Percentiles rank a stretch among this genome's conserved stretches.
These are phyloP conservation scores for Imleria badia DNA, from an alignment of 768 basidiomycete species.

Conservation along the genomic window DNA sequence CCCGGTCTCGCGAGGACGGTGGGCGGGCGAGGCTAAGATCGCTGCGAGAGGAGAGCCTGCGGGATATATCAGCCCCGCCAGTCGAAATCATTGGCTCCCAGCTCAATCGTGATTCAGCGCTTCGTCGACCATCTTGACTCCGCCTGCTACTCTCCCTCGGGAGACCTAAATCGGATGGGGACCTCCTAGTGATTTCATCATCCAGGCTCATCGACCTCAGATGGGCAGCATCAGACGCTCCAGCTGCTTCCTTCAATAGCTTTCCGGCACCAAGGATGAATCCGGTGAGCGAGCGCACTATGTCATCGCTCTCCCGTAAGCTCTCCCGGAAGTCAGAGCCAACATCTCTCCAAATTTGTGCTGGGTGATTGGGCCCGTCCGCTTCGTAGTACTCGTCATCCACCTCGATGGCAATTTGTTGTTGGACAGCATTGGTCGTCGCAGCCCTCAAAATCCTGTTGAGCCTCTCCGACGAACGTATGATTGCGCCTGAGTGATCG, in stretches of 20 bases:
- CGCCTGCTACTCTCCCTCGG: slow-evolving; percentile 42
- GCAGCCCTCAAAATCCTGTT: slow-evolving; percentile 59
- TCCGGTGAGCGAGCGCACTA: slow-evolving; percentile 73
- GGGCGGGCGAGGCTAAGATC: slow-evolving; percentile 26
- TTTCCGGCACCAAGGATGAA: slow-evolving; percentile 75
- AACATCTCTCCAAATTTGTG: slow-evolving; percentile 65
- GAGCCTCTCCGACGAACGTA: slow-evolving; percentile 63
- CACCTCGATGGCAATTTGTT: slow-evolving; percentile 76
- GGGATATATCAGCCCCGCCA: slow-evolving; percentile 24
- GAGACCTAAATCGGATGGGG: slow-evolving; percentile 34
- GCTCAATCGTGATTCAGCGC: slow-evolving; percentile 47
- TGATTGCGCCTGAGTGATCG: slow-evolving; percentile 61
- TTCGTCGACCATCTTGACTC: slow-evolving; percentile 57
- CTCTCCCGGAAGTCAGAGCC: slow-evolving; percentile 74
- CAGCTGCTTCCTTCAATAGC: slow-evolving; percentile 56
- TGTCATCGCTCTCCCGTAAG: slow-evolving; percentile 71
- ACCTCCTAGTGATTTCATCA: slow-evolving; percentile 42
- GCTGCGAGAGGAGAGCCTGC: slow-evolving; percentile 26
- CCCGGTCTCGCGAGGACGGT: slow-evolving; percentile 27
- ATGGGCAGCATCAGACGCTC: slow-evolving; percentile 33
- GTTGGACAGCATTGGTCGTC: slow-evolving; percentile 61
- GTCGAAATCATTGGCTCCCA: slow-evolving; percentile 38
- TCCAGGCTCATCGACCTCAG: slow-evolving; percentile 56
- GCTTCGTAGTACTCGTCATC: slow-evolving; percentile 39
- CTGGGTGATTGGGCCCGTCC: slow-evolving; percentile 37